Percentiles rank a stretch among this genome's conserved stretches.
phyloP scores from a whole-genome alignment of 805 yeast genomes.

The Ogataea nitratoaversa region DNA sequence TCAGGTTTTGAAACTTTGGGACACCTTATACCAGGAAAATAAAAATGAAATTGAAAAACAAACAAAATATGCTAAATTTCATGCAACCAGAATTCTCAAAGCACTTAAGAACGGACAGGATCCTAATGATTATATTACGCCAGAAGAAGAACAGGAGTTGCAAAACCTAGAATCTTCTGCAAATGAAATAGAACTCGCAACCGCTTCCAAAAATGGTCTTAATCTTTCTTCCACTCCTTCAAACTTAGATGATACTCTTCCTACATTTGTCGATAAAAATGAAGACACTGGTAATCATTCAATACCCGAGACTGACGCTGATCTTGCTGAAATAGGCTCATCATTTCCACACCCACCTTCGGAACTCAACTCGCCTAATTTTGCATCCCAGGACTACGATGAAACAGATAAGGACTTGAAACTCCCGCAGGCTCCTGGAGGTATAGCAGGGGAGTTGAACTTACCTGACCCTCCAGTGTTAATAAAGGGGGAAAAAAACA shows the following conservation, averaged over 20 bases:
- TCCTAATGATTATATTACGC: constrained; percentile 52
- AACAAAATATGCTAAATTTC: constrained; percentile 59
- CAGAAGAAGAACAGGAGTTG: constrained; percentile 30
- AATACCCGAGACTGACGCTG: not conserved
- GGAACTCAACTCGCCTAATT: constrained; percentile 8
- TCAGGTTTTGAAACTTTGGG: constrained; percentile 46
- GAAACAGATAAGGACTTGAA: constrained; percentile 1
- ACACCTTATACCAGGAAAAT: constrained; percentile 15
- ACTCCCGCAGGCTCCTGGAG: constrained; percentile 15
- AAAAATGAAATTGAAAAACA: constrained; percentile 30
- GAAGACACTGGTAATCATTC: not conserved
- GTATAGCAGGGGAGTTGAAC: constrained; percentile 21
- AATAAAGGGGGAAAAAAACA: constrained; percentile 29
- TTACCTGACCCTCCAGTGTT: constrained; percentile 28
- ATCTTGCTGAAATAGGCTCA: constrained; percentile 2
- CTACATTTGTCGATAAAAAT: not conserved
- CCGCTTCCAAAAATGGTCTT: not conserved
- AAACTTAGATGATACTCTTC: constrained; percentile 1
- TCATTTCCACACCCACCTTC: constrained; percentile 13
- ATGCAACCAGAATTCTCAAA: constrained; percentile 53
- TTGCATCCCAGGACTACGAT: not conserved
- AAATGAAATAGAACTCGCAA: not conserved
- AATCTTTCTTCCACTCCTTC: constrained; percentile 14
- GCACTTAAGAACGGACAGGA: constrained; percentile 46
- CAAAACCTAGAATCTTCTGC: constrained; percentile 4